A percentile compares a stretch with the other conserved stretches of the same genome.
Conservation (phyloP, 345 rosid genomes). For the Hypericum androsaemum region DNA sequence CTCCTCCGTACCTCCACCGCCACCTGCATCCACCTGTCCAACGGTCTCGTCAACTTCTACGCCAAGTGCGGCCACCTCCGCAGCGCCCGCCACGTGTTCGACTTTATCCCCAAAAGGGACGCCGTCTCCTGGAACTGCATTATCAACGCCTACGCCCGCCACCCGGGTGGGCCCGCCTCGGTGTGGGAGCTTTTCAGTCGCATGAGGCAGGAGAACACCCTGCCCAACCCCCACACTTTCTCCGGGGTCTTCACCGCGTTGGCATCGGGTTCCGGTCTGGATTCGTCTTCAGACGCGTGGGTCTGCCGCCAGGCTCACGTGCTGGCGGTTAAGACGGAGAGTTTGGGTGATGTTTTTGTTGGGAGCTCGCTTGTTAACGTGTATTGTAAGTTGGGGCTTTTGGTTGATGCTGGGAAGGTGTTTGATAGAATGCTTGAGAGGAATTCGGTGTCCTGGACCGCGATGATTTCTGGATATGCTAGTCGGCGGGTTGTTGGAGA, state of each 20-base stretch:
- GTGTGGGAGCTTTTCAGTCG: conserved; percentile 49
- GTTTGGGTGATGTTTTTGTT: conserved; percentile 60
- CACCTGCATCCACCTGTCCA: conserved; percentile 39
- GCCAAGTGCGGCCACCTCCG: conserved; percentile 48
- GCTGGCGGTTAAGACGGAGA: conserved; percentile 41
- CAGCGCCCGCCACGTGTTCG: conserved; percentile 48
- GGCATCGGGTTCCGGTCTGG: conserved; percentile 26
- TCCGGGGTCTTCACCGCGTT: conserved; percentile 49
- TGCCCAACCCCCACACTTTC: conserved; percentile 74
- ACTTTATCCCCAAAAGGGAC: conserved; percentile 38
- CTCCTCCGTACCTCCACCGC: conserved; percentile 24
- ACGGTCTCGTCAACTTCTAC: conserved; percentile 60
- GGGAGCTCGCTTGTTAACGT: conserved; percentile 62
- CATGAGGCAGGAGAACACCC: conserved; percentile 50
- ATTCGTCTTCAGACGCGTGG: conserved; percentile 17
- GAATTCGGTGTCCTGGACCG: conserved; percentile 52
- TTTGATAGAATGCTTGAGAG: conserved; percentile 55
- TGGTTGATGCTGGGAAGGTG: conserved; percentile 48
- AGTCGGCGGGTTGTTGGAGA: conserved; percentile 34
- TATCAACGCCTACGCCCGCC: conserved; percentile 60
- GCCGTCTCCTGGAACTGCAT: conserved; percentile 79
- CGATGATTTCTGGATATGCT: conserved; percentile 72
- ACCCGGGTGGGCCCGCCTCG: conserved; percentile 21
- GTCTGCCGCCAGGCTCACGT: conserved; percentile 58
- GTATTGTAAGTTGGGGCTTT: conserved; percentile 50